These are phyloP conservation scores for Dothidotthia symphoricarpi DNA, from an alignment of 2,329 filamentous ascomycete species.

Conservation along the genomic window DNA sequence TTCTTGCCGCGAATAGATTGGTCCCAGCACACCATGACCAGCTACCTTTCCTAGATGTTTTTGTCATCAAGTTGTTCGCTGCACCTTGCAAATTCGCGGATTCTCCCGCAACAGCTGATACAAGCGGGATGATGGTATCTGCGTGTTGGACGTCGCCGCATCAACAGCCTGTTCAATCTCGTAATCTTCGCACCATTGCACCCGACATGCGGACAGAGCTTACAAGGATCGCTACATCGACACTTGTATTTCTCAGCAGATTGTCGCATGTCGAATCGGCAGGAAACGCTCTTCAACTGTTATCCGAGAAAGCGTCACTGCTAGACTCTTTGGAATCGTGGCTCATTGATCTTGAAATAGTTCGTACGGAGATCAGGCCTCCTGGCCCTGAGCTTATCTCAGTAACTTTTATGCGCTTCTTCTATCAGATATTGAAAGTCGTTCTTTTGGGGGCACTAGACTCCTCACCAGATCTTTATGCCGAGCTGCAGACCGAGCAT, in stretches of 20 bases:
- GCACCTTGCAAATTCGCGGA: constrained; percentile 22
- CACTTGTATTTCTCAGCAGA: constrained; percentile 15
- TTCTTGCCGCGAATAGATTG: constrained; percentile 28
- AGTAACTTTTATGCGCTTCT: too few relatives aligned
- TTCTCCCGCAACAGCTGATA: constrained; percentile 5
- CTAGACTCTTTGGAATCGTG: constrained; percentile 12
- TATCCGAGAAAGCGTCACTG: constrained; percentile 14
- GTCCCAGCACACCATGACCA: constrained; percentile 33
- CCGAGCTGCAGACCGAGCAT: too few relatives aligned
- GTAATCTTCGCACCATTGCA: constrained; percentile 15
- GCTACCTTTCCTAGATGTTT: constrained; percentile 40
- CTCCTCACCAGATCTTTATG: too few relatives aligned
- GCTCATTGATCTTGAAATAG: too few relatives aligned
- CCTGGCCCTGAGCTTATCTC: too few relatives aligned
- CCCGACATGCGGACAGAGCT: constrained; percentile 19
- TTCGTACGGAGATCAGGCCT: too few relatives aligned
- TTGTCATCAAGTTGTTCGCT: constrained; percentile 20
- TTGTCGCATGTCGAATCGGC: constrained; percentile 12
- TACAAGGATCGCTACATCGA: constrained; percentile 13
- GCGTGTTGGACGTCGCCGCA: constrained; percentile 5
- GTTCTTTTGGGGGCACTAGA: too few relatives aligned
- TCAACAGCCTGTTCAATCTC: constrained; percentile 7
- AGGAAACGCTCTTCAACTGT: constrained; percentile 10
- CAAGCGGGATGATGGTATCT: constrained; percentile 1
- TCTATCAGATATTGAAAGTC: too few relatives aligned